These are phyloP conservation scores for Blastomyces parvus DNA, from an alignment of 2,329 filamentous ascomycete species.

Conservation along the genomic window DNA sequence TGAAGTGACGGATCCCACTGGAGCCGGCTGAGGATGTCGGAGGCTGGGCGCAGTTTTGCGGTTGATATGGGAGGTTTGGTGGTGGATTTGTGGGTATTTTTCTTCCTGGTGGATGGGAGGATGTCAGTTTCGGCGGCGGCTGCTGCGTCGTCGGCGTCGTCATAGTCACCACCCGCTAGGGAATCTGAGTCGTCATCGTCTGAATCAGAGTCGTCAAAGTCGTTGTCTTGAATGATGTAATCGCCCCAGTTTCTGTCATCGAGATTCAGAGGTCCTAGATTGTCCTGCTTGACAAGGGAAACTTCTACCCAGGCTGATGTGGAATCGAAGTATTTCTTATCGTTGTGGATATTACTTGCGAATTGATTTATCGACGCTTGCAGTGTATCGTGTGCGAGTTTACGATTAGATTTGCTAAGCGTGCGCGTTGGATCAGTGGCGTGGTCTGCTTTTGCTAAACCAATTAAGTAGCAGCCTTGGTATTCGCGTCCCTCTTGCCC, in stretches of 20 bases:
- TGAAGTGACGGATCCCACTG: conserved; percentile 42
- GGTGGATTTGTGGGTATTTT: conserved; percentile 1
- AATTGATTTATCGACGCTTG: conserved; percentile 28
- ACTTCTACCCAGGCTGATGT: conserved; percentile 28
- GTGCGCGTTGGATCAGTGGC: conserved; percentile 3
- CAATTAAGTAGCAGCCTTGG: conserved; percentile 53
- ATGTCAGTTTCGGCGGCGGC: background rate
- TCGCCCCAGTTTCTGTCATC: conserved; percentile 16
- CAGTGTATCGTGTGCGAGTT: conserved; percentile 38
- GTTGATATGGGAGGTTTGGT: background rate
- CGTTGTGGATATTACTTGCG: conserved; percentile 26
- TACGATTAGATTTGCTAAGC: conserved; percentile 31
- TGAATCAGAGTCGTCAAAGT: conserved; percentile 10
- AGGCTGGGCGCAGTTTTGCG: conserved; percentile 19
- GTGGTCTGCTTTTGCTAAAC: conserved; percentile 33
- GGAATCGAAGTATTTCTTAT: conserved; percentile 29
- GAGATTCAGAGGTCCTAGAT: conserved; percentile 15
- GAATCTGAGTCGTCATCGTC: conserved; percentile 11
- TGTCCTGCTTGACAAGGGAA: conserved; percentile 21
- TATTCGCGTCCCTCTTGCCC: conserved; percentile 38
- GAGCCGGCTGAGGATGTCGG: conserved; percentile 41
- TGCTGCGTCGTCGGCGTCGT: conserved; percentile 6
- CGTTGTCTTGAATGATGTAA: conserved; percentile 4
- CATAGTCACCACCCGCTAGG: conserved; percentile 11
- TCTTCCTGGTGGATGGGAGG: background rate